These are phyloP conservation scores for Trypanosoma platydactyli DNA, from an alignment of 208 protist species.

Conservation along the genomic window DNA sequence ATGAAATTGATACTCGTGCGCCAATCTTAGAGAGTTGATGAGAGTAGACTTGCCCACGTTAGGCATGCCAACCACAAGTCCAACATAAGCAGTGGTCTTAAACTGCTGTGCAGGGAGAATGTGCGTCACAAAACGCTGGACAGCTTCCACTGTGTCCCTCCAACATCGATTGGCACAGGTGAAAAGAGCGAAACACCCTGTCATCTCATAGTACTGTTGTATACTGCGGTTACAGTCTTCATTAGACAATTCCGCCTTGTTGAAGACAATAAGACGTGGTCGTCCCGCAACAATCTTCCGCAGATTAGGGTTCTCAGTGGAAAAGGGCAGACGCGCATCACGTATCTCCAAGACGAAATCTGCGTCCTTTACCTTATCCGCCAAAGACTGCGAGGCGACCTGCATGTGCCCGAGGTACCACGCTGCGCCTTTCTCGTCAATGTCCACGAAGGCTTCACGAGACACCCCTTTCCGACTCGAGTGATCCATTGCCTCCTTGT, in stretches of 20 bases:
- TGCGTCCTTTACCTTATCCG: constrained; percentile 74
- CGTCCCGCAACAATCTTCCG: constrained; percentile 49
- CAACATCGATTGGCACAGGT: constrained; percentile 77
- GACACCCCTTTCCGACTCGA: constrained; percentile 55
- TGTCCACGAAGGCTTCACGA: constrained; percentile 87
- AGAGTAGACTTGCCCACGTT: constrained; percentile 96
- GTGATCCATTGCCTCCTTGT: constrained; percentile 72
- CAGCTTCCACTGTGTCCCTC: constrained; percentile 75
- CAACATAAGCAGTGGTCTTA: constrained; percentile 74
- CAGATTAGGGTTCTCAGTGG: constrained; percentile 84
- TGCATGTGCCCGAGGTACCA: constrained; percentile 92
- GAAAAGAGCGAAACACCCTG: constrained; percentile 75
- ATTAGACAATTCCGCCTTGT: constrained; percentile 92
- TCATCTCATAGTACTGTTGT: constrained; percentile 79
- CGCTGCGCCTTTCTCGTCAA: constrained; percentile 82
- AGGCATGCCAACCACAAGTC: constrained; percentile 93
- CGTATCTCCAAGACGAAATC: constrained; percentile 94
- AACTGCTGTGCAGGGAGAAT: constrained; percentile 60
- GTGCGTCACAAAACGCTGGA: constrained; percentile 80
- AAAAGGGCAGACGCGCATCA: constrained; percentile 90
- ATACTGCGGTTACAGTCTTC: constrained; percentile 77
- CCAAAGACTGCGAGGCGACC: constrained; percentile 46
- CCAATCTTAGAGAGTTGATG: constrained; percentile 91
- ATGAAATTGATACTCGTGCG: constrained; percentile 91
- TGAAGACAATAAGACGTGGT: constrained; percentile 88